Percentiles rank a stretch among this genome's conserved stretches.
phyloP scores from a whole-genome alignment of 2,329 filamentous ascomycete genomes.

The Xylaria arbuscula region DNA sequence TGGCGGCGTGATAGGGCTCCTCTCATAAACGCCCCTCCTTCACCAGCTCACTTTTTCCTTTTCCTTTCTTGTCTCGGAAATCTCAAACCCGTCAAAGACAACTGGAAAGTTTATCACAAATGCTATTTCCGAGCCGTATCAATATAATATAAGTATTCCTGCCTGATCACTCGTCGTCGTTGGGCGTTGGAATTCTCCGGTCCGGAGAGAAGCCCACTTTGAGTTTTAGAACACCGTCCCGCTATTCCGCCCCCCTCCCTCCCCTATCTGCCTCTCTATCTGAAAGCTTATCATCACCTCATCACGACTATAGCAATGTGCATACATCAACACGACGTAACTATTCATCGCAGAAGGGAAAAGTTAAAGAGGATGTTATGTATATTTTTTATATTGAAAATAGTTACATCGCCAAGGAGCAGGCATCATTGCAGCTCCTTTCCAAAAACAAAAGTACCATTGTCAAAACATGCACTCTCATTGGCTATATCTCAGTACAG shows the following conservation, averaged over 20 bases:
- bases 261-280: not conserved
- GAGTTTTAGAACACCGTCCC: slow-evolving; percentile 11
- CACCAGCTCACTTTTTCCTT: not conserved
- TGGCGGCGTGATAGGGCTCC: not conserved
- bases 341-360: not conserved
- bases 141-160: not conserved
- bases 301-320: not conserved
- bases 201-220: slow-evolving; percentile 4
- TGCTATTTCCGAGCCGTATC: too few species aligned
- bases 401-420: slow-evolving; percentile 21
- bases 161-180: not conserved
- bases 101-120: too few species aligned
- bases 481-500: slow-evolving; percentile 10
- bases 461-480: slow-evolving; percentile 16
- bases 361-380: not conserved
- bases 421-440: not conserved
- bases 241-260: not conserved
- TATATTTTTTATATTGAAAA: not conserved
- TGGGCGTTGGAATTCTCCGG: slow-evolving; percentile 11
- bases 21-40: slow-evolving; percentile 1
- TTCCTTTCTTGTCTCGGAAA: not conserved
- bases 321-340: not conserved
- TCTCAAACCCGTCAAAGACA: not conserved
- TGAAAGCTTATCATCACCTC: slow-evolving; percentile 15
- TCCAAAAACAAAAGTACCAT: slow-evolving; percentile 22